A percentile compares a stretch with the other conserved stretches of the same genome.
These are phyloP conservation scores for Herpetospermum pedunculosum DNA, from an alignment of 306 rosid species.

Conservation along the genomic window DNA sequence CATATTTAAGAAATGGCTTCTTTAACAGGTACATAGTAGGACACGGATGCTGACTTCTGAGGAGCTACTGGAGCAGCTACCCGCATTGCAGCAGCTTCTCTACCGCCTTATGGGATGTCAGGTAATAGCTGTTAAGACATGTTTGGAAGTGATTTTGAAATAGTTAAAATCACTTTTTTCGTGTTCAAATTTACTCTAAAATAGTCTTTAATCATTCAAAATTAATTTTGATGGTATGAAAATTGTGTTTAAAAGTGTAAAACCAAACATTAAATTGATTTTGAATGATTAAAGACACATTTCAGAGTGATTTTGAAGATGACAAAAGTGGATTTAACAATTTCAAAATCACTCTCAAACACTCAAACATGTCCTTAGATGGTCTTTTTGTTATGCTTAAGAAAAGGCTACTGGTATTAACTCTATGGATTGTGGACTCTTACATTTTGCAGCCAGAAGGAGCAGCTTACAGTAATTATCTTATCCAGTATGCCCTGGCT, in stretches of 20 bases:
- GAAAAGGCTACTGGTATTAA: neutral
- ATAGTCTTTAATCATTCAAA: too few relatives aligned
- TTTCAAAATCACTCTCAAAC: too few relatives aligned
- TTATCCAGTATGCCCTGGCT: slow-evolving; percentile 84
- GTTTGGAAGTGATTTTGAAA: too few relatives aligned
- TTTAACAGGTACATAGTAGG: slow-evolving; percentile 51
- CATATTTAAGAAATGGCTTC: slow-evolving; percentile 12
- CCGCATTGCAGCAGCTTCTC: slow-evolving; percentile 88
- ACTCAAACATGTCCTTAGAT: too few relatives aligned
- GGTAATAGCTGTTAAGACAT: slow-evolving; percentile 31
- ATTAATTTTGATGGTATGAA: too few relatives aligned
- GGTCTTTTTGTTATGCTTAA: neutral
- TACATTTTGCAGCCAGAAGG: slow-evolving; percentile 83
- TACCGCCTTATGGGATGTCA: slow-evolving; percentile 63
- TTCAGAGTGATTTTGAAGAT: too few relatives aligned
- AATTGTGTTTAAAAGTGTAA: too few relatives aligned
- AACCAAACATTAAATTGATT: too few relatives aligned
- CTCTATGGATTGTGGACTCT: neutral
- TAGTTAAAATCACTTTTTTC: too few relatives aligned
- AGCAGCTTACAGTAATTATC: slow-evolving; percentile 54
- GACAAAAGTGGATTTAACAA: too few relatives aligned
- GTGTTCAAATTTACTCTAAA: too few relatives aligned
- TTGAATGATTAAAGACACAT: too few relatives aligned
- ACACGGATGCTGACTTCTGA: slow-evolving; percentile 35
- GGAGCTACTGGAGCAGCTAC: slow-evolving; percentile 67